Evolutionary conservation across 805 yeast species (phyloP).

Genomic region (Debaryomyces tyrocola): DNA sequence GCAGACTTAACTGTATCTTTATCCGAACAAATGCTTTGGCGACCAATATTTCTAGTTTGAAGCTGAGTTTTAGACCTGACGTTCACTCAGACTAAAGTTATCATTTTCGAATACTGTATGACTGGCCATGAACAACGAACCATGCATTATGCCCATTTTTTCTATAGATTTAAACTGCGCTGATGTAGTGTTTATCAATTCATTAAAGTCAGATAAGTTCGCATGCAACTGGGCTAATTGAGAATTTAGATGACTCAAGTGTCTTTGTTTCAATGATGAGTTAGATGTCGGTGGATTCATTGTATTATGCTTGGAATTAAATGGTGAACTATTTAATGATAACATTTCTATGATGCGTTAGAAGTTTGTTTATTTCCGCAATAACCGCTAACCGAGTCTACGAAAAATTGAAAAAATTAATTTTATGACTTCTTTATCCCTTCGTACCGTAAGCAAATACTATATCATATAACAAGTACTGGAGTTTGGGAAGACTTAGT

Average conservation of each 20-base stretch:
- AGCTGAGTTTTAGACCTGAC: neutral
- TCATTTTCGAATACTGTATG: conserved; percentile 41
- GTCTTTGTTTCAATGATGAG: conserved; percentile 37
- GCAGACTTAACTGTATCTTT: too few relatives aligned
- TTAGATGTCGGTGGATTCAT: conserved; percentile 1
- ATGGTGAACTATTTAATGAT: neutral
- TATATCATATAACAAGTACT: neutral
- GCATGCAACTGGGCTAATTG: conserved; percentile 48
- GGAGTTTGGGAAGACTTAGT: too few relatives aligned
- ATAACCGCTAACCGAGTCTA: neutral
- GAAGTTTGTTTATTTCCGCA: neutral
- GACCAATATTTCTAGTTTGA: too few relatives aligned
- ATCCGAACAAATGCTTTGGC: too few relatives aligned
- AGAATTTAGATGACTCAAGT: conserved; percentile 39
- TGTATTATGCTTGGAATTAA: neutral
- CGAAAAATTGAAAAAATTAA: neutral
- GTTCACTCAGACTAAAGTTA: conserved; percentile 16
- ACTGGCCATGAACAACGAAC: conserved; percentile 48
- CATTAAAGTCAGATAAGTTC: conserved; percentile 53
- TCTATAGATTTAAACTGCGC: conserved; percentile 54
- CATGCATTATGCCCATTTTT: conserved; percentile 57
- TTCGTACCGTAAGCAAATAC: neutral
- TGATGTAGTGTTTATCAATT: conserved; percentile 48
- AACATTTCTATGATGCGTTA: too few relatives aligned
- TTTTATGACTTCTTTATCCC: neutral